Evolutionary conservation across 176 grass and related monocot species (phyloP).

Genomic region (Areca catechu): DNA sequence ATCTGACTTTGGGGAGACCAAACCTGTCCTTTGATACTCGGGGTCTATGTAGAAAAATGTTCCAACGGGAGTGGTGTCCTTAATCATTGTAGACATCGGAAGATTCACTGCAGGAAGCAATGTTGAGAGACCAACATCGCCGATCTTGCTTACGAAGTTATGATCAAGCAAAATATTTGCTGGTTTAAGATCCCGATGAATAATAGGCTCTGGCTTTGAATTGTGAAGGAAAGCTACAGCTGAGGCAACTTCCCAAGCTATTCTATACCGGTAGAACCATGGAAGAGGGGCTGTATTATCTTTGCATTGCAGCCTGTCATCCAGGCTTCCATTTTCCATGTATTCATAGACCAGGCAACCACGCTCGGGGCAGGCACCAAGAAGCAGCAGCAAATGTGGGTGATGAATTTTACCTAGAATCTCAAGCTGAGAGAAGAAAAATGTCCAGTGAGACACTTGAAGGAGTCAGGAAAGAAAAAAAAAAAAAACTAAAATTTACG

Average conservation of each 20-base stretch:
- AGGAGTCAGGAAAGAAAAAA: too few species aligned
- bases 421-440: constrained; percentile 47
- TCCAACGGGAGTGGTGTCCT: constrained; percentile 4
- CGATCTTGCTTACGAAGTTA: not conserved
- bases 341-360: constrained; percentile 90
- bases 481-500: too few species aligned
- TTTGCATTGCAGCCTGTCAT: constrained; percentile 61
- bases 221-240: constrained; percentile 59
- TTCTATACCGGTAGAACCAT: constrained; percentile 57
- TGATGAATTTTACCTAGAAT: constrained; percentile 56
- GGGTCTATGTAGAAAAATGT: constrained; percentile 13
- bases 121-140: not conserved
- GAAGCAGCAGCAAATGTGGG: constrained; percentile 61
- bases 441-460: too few species aligned
- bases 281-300: constrained; percentile 40
- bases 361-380: constrained; percentile 72
- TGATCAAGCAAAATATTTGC: not conserved
- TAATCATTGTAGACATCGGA: not conserved
- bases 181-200: constrained; percentile 81
- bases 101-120: not conserved
- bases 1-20: constrained; percentile 57
- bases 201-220: constrained; percentile 62
- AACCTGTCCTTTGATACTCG: constrained; percentile 47
- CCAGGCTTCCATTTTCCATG: constrained; percentile 94
- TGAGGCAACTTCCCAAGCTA: constrained; percentile 55